phyloP scores from a whole-genome alignment of 2,329 filamentous ascomycete genomes.

The Cladosporium colombiae region DNA sequence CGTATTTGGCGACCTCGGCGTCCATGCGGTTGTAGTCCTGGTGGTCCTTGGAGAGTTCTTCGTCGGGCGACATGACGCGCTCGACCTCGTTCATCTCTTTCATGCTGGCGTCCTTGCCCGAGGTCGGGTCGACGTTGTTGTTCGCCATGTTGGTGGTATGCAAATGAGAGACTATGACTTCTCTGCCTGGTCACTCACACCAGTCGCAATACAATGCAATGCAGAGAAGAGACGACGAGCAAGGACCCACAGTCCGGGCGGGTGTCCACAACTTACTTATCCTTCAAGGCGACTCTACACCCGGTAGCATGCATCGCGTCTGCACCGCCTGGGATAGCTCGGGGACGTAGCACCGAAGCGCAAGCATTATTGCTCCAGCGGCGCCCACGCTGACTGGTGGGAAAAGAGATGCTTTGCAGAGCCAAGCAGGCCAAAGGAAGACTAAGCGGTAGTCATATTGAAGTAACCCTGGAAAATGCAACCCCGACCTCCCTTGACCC shows the following conservation, averaged over 20 bases:
- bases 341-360: constrained; percentile 14
- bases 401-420: constrained; percentile 10
- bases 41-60: constrained; percentile 50
- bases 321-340: constrained; percentile 1
- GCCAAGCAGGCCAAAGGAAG: constrained; percentile 19
- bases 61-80: constrained; percentile 48
- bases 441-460: constrained; percentile 7
- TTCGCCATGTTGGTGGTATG: constrained; percentile 1
- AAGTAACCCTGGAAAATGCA: constrained; percentile 11
- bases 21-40: constrained; percentile 64
- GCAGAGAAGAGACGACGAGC: constrained; percentile 1
- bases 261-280: constrained; percentile 20
- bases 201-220: neutral
- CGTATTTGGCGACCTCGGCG: constrained; percentile 70
- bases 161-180: neutral
- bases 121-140: constrained; percentile 1
- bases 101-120: constrained; percentile 21
- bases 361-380: neutral
- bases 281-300: neutral
- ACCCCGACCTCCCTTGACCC: neutral
- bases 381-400: constrained; percentile 4
- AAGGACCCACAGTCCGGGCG: neutral
- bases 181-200: neutral
- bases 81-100: constrained; percentile 45
- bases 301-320: neutral